Evolutionary conservation across 768 basidiomycete species (phyloP).

Genomic region (Kwoniella botswanensis): DNA sequence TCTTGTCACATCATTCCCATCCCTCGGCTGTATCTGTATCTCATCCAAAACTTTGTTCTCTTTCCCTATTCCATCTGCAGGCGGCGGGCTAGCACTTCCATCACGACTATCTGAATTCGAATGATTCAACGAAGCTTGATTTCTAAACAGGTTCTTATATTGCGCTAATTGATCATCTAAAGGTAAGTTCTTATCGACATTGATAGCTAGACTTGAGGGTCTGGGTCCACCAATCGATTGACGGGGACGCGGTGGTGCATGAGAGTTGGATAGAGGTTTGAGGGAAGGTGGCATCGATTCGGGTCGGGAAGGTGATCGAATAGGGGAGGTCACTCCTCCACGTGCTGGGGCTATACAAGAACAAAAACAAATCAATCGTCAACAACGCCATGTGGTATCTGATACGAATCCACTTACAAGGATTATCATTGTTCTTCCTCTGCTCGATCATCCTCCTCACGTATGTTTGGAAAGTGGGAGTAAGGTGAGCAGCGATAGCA

Average conservation of each 20-base stretch:
- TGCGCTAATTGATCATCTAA: slow-evolving; percentile 48
- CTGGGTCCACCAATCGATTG: slow-evolving; percentile 39
- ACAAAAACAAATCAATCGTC: too few species aligned
- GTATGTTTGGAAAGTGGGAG: slow-evolving; percentile 42
- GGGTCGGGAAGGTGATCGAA: slow-evolving; percentile 28
- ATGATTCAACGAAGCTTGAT: slow-evolving; percentile 10
- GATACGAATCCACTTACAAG: slow-evolving; percentile 21
- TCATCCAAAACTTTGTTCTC: slow-evolving; percentile 1
- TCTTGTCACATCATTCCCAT: background rate
- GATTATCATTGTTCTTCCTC: slow-evolving; percentile 35
- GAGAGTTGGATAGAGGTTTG: slow-evolving; percentile 20
- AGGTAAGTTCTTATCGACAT: slow-evolving; percentile 41
- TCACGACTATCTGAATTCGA: slow-evolving; percentile 6
- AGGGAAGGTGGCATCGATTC: slow-evolving; percentile 22
- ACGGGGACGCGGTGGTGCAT: slow-evolving; percentile 14
- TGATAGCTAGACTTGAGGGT: slow-evolving; percentile 37
- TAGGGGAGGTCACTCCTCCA: slow-evolving; percentile 27
- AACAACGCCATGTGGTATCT: too few species aligned
- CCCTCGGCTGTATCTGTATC: slow-evolving; percentile 2
- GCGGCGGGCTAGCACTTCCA: background rate
- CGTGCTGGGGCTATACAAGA: slow-evolving; percentile 28
- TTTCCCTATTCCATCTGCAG: background rate
- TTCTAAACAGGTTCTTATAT: slow-evolving; percentile 46
- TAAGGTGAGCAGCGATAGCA: slow-evolving; percentile 36
- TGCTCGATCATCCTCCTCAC: slow-evolving; percentile 43